Evolutionary conservation across 331 rosid species (phyloP).

Genomic region (Quercus phellos): DNA sequence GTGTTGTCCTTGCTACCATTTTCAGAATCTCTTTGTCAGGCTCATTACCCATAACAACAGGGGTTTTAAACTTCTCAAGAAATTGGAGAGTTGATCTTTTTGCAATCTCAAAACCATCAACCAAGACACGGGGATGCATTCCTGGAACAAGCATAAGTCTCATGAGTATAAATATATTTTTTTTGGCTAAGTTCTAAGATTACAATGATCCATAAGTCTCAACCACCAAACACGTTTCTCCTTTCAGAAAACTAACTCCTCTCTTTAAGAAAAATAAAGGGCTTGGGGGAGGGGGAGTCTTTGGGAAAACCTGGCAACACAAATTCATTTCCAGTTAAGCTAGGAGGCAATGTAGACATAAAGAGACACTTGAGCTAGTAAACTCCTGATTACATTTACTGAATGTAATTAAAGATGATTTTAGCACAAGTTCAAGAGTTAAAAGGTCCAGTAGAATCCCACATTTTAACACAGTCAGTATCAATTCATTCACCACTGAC

Average conservation of each 20-base stretch:
- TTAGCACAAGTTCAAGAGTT: not conserved
- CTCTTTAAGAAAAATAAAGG: too few species aligned
- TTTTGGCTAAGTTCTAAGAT: not conserved
- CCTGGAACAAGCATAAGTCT: constrained; percentile 44
- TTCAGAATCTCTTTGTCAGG: constrained; percentile 90
- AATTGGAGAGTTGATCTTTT: constrained; percentile 83
- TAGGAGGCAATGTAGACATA: too few species aligned
- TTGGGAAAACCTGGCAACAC: not conserved
- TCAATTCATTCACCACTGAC: constrained; percentile 26
- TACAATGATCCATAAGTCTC: not conserved
- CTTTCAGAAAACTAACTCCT: not conserved
- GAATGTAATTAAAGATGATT: not conserved
- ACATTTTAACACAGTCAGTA: not conserved
- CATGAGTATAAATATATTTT: not conserved
- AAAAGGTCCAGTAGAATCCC: not conserved
- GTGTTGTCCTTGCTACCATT: constrained; percentile 91
- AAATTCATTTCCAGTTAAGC: not conserved
- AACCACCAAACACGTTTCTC: not conserved
- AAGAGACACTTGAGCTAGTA: not conserved
- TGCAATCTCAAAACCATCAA: constrained; percentile 97
- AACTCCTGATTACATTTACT: too few species aligned
- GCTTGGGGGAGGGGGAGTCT: not conserved
- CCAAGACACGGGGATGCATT: constrained; percentile 95
- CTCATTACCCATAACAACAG: constrained; percentile 78
- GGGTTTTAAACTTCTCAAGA: constrained; percentile 82